Percentiles rank a stretch among this genome's conserved stretches.
Conservation (phyloP, 129 eudicot genomes). For the Scalesia atractyloides region DNA sequence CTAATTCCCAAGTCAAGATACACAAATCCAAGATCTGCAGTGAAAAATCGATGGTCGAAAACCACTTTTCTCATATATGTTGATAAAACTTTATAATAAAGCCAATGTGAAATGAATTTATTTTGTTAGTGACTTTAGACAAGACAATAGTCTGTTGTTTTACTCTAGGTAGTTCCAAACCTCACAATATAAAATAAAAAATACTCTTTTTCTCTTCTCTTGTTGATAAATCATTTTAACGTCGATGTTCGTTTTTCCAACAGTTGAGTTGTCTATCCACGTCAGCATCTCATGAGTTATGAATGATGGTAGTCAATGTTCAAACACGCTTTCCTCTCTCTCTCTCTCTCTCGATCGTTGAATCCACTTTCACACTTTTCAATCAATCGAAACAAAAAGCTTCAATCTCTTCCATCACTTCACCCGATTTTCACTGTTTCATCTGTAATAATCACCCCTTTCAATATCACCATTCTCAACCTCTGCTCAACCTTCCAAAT, state of each 20-base stretch:
- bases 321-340: not conserved
- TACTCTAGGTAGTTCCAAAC: too few species aligned
- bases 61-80: too few species aligned
- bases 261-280: slow-evolving; percentile 7
- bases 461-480: not conserved
- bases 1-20: too few species aligned
- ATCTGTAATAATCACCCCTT: not conserved
- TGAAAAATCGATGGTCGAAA: too few species aligned
- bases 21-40: too few species aligned
- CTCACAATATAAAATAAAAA: not conserved
- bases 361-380: not conserved
- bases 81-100: too few species aligned
- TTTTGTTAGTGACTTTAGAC: too few species aligned
- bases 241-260: not conserved
- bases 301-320: not conserved
- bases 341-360: slow-evolving; percentile 1
- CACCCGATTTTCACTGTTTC: not conserved
- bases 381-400: not conserved
- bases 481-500: not conserved
- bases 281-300: not conserved
- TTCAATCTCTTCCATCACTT: not conserved
- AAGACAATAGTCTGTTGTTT: too few species aligned
- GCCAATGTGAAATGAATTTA: too few species aligned
- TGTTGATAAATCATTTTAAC: too few species aligned
- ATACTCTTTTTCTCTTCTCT: too few species aligned